Evolutionary conservation across 202 grass and related monocot genomes (phyloP).

Genomic region (Panicum virgatum): DNA sequence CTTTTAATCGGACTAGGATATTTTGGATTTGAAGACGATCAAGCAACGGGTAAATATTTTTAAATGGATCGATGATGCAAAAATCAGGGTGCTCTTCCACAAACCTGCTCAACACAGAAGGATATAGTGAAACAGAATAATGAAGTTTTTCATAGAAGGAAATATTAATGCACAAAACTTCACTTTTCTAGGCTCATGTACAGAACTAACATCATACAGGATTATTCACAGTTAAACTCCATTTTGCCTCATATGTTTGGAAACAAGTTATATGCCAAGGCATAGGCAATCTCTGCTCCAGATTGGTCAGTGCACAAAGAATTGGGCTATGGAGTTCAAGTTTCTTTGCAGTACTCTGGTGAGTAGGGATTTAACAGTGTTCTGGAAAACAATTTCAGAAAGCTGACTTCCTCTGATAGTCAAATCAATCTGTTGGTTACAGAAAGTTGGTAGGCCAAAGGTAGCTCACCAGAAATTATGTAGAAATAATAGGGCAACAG

Average conservation of each 20-base stretch:
- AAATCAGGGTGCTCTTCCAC: conserved; percentile 59
- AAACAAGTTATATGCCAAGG: conserved; percentile 2
- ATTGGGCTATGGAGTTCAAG: background rate
- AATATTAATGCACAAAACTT: background rate
- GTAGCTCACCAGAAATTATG: background rate
- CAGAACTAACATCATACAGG: background rate
- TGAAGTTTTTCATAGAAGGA: background rate
- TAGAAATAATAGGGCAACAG: background rate
- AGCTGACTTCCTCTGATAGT: background rate
- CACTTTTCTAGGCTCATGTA: conserved; percentile 7
- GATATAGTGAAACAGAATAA: conserved; percentile 6
- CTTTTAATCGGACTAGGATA: conserved; percentile 72
- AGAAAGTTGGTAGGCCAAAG: background rate
- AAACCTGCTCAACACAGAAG: conserved; percentile 54
- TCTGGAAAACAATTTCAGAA: background rate
- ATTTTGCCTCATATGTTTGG: background rate
- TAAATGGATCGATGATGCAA: conserved; percentile 77
- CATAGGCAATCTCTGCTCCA: background rate
- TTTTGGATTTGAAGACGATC: conserved; percentile 91
- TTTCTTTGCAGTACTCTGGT: background rate
- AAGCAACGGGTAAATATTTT: conserved; percentile 82
- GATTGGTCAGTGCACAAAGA: background rate
- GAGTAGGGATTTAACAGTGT: background rate
- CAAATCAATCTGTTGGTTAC: background rate
- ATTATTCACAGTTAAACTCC: background rate